phyloP scores from a whole-genome alignment of 345 rosid species.

The Eucalyptus albens region DNA sequence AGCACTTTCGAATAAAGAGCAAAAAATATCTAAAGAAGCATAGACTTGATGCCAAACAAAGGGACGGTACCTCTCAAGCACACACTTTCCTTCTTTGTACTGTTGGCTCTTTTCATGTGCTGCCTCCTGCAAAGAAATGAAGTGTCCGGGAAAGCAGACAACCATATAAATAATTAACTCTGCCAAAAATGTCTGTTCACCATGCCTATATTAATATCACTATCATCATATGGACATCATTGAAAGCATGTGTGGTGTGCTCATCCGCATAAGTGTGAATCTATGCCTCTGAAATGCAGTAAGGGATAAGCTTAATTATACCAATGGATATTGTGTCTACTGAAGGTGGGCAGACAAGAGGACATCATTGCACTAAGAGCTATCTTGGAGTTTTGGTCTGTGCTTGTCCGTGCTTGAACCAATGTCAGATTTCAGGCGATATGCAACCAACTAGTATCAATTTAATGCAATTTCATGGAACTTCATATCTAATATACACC shows the following conservation, averaged over 20 bases:
- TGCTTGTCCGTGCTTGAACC: background rate
- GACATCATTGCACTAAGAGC: background rate
- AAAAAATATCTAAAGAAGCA: background rate
- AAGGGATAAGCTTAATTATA: background rate
- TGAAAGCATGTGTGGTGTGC: background rate
- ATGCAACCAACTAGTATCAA: background rate
- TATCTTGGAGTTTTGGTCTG: background rate
- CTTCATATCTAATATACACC: background rate
- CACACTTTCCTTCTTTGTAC: constrained; percentile 78
- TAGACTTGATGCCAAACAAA: background rate
- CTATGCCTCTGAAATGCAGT: background rate
- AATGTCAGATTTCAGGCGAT: background rate
- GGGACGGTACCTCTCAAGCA: constrained; percentile 60
- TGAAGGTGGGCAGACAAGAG: background rate
- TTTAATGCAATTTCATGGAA: background rate
- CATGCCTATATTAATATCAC: background rate
- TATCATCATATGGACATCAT: background rate
- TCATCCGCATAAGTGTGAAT: background rate
- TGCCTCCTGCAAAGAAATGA: constrained; percentile 30
- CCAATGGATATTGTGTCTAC: background rate
- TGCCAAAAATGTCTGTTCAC: background rate
- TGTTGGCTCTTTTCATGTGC: constrained; percentile 68
- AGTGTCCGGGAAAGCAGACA: background rate
- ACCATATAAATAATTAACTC: background rate
- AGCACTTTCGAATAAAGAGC: background rate